A percentile compares a stretch with the other conserved stretches of the same genome.
phyloP scores from a whole-genome alignment of 495 filamentous ascomycete genomes.

The Daldinia caldariorum region DNA sequence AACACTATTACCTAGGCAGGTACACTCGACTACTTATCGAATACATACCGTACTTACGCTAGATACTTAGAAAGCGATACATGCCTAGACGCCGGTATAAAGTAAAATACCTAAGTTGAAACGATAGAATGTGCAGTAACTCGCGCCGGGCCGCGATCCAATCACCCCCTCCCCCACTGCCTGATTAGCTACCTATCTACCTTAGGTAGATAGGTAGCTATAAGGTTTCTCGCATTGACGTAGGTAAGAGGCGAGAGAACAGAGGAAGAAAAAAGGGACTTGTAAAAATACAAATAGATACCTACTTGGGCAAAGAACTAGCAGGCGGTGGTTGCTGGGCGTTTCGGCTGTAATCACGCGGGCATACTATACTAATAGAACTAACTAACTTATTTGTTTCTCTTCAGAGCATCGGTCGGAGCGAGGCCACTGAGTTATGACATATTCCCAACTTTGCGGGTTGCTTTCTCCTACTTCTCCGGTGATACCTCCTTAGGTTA shows the following conservation, averaged over 20 bases:
- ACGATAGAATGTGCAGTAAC: not conserved
- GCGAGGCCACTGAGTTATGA: not conserved
- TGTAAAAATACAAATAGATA: slow-evolving; percentile 1
- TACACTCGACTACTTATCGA: not conserved
- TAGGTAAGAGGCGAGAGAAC: too few relatives aligned
- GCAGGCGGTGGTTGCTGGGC: not conserved
- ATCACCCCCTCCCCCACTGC: not conserved
- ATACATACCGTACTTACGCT: not conserved
- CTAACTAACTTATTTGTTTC: not conserved
- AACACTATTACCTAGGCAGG: too few relatives aligned
- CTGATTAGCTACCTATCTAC: not conserved
- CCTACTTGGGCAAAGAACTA: not conserved
- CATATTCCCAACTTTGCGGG: not conserved
- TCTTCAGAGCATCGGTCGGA: not conserved
- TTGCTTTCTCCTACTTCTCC: not conserved
- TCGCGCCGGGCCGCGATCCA: not conserved
- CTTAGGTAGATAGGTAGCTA: too few relatives aligned
- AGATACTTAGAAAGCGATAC: not conserved
- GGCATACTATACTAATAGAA: not conserved
- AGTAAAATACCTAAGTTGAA: not conserved
- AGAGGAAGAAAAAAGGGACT: not conserved
- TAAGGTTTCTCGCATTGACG: not conserved
- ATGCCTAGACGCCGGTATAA: not conserved
- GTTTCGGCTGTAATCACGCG: not conserved
- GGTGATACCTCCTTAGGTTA: too few relatives aligned